Evolutionary conservation across 805 yeast species (phyloP).

Genomic region (Lipomyces orientalis): DNA sequence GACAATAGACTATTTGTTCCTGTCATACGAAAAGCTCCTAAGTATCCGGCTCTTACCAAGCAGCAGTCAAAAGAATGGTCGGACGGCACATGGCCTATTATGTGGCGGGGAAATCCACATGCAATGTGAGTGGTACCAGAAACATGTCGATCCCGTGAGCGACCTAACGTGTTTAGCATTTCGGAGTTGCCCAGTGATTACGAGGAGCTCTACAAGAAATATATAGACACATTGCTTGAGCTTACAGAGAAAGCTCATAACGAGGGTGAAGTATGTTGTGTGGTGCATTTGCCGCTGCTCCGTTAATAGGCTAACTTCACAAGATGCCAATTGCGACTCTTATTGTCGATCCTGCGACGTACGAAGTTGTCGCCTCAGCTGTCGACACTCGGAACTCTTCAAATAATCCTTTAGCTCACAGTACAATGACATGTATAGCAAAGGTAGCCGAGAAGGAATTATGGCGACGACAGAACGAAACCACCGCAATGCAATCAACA

Average conservation of each 20-base stretch:
- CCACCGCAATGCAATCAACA: background rate
- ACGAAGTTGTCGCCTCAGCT: conserved; percentile 49
- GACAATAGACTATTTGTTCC: conserved; percentile 22
- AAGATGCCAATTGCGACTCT: conserved; percentile 61
- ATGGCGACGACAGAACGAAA: conserved; percentile 45
- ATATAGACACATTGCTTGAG: conserved; percentile 44
- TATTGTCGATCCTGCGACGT: conserved; percentile 63
- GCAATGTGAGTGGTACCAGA: conserved; percentile 39
- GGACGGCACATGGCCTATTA: conserved; percentile 75
- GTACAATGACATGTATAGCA: conserved; percentile 74
- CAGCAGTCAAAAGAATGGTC: conserved; percentile 75
- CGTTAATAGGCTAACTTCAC: background rate
- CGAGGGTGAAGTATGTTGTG: conserved; percentile 15
- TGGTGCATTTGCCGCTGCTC: background rate
- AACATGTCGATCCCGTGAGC: background rate
- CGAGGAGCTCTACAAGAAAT: conserved; percentile 50
- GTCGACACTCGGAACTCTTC: conserved; percentile 49
- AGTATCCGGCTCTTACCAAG: conserved; percentile 69
- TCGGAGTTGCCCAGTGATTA: conserved; percentile 59
- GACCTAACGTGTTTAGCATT: conserved; percentile 56
- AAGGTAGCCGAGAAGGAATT: conserved; percentile 64
- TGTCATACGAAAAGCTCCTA: conserved; percentile 55
- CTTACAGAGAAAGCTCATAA: conserved; percentile 38
- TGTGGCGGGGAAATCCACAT: conserved; percentile 90
- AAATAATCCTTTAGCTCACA: conserved; percentile 67